A percentile compares a stretch with the other conserved stretches of the same genome.
Conservation (phyloP, 2,329 filamentous ascomycete genomes). For the Daldinia sp. region DNA sequence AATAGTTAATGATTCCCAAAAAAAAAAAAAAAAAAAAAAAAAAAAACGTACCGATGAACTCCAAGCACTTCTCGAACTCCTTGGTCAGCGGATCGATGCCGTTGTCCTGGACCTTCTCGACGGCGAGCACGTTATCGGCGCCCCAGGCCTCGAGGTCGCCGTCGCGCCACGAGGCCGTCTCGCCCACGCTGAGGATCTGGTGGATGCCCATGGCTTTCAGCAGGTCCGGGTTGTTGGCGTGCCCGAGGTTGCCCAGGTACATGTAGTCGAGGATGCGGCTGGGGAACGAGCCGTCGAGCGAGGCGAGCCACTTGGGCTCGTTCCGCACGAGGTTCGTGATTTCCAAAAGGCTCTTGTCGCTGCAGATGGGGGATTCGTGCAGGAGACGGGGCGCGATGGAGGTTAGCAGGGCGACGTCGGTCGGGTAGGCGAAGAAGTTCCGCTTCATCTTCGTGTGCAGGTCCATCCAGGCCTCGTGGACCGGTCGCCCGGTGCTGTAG, state of each 20-base stretch:
- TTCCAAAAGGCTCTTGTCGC: slow-evolving; percentile 63
- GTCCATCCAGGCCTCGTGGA: slow-evolving; percentile 87
- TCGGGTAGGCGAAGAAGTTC: slow-evolving; percentile 96
- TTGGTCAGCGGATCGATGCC: slow-evolving; percentile 91
- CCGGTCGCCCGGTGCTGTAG: slow-evolving; percentile 84
- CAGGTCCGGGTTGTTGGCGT: slow-evolving; percentile 93
- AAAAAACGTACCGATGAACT: slow-evolving; percentile 84
- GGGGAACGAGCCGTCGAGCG: slow-evolving; percentile 90
- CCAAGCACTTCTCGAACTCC: slow-evolving; percentile 86
- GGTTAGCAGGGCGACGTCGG: slow-evolving; percentile 85
- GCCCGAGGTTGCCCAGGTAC: slow-evolving; percentile 92
- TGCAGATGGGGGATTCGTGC: slow-evolving; percentile 71
- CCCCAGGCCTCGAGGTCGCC: slow-evolving; percentile 80
- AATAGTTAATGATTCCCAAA: neutral
- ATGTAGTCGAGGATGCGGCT: slow-evolving; percentile 92
- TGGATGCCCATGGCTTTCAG: slow-evolving; percentile 83
- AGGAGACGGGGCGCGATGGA: slow-evolving; percentile 82
- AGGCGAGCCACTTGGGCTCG: slow-evolving; percentile 83
- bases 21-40: too few species aligned
- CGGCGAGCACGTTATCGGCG: slow-evolving; percentile 79
- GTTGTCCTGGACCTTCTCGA: slow-evolving; percentile 94
- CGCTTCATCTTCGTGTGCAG: slow-evolving; percentile 84
- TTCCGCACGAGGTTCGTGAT: slow-evolving; percentile 65
- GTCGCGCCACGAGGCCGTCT: slow-evolving; percentile 84
- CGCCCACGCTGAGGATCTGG: slow-evolving; percentile 91